A percentile compares a stretch with the other conserved stretches of the same genome.
Evolutionary conservation across 768 basidiomycete genomes (phyloP).

Genomic region (Psilocybe azurescens): DNA sequence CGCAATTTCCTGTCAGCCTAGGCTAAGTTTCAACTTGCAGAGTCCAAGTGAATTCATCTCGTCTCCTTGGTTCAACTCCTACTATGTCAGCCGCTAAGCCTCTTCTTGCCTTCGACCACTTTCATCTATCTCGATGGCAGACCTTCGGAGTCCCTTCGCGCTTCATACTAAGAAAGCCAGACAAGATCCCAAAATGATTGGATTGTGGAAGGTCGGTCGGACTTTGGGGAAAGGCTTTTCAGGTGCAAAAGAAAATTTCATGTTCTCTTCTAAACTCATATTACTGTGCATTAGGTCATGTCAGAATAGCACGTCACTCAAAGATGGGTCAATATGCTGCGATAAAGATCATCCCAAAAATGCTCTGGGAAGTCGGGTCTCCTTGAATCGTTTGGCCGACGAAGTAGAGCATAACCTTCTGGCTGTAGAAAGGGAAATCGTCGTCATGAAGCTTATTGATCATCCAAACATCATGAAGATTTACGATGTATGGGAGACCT

Average conservation of each 20-base stretch:
- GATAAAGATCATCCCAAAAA: slow-evolving; percentile 90
- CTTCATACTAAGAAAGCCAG: slow-evolving; percentile 23
- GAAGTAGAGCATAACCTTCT: slow-evolving; percentile 79
- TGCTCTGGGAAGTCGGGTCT: slow-evolving; percentile 67
- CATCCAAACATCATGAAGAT: slow-evolving; percentile 95
- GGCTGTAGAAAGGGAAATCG: slow-evolving; percentile 91
- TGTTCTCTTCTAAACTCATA: neutral
- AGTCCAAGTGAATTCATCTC: neutral
- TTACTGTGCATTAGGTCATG: slow-evolving; percentile 64
- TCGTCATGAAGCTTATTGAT: slow-evolving; percentile 96
- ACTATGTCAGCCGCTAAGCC: slow-evolving; percentile 29
- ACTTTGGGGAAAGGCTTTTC: slow-evolving; percentile 85
- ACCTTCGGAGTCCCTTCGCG: slow-evolving; percentile 23
- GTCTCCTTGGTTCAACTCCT: neutral
- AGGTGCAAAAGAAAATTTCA: slow-evolving; percentile 47
- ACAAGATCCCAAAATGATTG: slow-evolving; percentile 70
- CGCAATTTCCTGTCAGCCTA: neutral
- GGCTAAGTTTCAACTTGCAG: neutral
- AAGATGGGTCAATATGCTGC: slow-evolving; percentile 90
- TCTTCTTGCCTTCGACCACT: slow-evolving; percentile 16
- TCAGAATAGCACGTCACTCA: slow-evolving; percentile 87
- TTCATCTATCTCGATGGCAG: slow-evolving; percentile 31
- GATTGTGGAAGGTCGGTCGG: slow-evolving; percentile 83
- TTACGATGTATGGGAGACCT: slow-evolving; percentile 98
- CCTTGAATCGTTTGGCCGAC: slow-evolving; percentile 70